Percentiles rank a stretch among this genome's conserved stretches.
phyloP scores from a whole-genome alignment of 1,139 yeast genomes.

The Petasospora rhodanensis region DNA sequence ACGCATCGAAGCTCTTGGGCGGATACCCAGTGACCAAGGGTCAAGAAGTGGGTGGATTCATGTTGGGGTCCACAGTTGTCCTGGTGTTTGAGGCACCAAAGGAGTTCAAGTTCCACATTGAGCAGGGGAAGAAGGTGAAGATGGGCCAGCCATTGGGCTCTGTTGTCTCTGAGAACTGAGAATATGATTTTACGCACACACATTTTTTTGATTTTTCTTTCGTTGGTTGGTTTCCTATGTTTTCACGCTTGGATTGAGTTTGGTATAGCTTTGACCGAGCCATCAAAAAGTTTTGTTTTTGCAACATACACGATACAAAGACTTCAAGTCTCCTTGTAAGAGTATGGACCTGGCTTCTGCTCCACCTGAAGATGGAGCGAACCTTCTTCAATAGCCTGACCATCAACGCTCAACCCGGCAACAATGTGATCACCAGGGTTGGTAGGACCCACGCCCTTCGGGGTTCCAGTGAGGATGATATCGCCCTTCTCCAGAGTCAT shows the following conservation, averaged over 20 bases:
- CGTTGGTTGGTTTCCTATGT: no score
- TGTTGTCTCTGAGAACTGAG: no score
- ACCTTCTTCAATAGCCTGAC: constrained; percentile 48
- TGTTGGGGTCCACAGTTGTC: constrained; percentile 93
- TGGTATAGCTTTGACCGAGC: no score
- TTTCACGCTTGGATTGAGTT: no score
- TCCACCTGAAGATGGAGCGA: constrained; percentile 53
- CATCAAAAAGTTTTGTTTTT: no score
- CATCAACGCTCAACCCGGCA: constrained; percentile 53
- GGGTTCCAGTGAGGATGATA: constrained; percentile 90
- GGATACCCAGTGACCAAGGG: constrained; percentile 91
- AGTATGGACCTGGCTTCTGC: constrained; percentile 79
- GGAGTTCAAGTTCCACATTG: constrained; percentile 63
- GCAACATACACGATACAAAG: not conserved
- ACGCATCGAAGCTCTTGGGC: constrained; percentile 73
- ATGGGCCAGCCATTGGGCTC: constrained; percentile 83
- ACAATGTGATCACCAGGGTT: constrained; percentile 71
- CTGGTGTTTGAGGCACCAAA: constrained; percentile 94
- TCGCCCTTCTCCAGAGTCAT: constrained; percentile 93
- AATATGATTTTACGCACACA: no score
- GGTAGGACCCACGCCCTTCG: constrained; percentile 92
- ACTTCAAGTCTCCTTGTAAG: constrained; percentile 47
- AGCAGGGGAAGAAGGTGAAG: constrained; percentile 70
- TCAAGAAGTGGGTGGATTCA: constrained; percentile 96
- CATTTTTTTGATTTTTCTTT: not conserved